Evolutionary conservation across 1,139 yeast species (phyloP), one percentile per base, ranked within the genome.

Genomic region (Debaryomyces sp.): DNA sequence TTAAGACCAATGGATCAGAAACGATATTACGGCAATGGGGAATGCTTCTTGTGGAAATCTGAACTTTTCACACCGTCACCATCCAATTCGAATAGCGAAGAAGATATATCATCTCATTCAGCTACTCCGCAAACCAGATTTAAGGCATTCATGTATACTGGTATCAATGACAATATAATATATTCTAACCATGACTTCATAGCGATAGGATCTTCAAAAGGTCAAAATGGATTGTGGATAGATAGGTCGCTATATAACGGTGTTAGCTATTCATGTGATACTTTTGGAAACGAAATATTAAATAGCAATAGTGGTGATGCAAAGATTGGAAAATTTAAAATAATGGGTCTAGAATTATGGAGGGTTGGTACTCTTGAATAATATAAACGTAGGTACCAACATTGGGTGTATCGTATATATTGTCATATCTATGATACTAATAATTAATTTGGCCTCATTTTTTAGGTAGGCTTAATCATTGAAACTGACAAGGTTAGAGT

Each of bases 21-120:
- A 60, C 75, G 91, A 50, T 94, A 85, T 67, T 88, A 85, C 58
- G 99, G 99, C 2, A 92, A 91, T 66, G 97, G 98, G 1, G 97
- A 94, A 65, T 90, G 98, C 61, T 91, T 92, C 59, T 75, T 94
- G 32, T 94, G 97, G 97, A 89, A 87, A 59, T 63, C 78, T 33
- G 87, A 82, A 51, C 30, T 23, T 13, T 18, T 30, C 33, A 24
- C 37, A n/a, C 43, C 42, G 30, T 17, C 37, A 21, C 24, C 26
- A 24, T 26, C 43, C 30, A 36, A 21, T 15, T 15, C 26, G 17
- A 45, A 41, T 27, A 43, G 39, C 18, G 44, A 45, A 40, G 46
- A 43, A 37, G 35, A 52, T 8, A 39, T 43, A 54, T 5, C 35
- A 13, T 13, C 26, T 4, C 21, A 27, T 36, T 22, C 10, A 8